Conservation (phyloP, 2,329 filamentous ascomycete species). For the Cytospora schulzeri region DNA sequence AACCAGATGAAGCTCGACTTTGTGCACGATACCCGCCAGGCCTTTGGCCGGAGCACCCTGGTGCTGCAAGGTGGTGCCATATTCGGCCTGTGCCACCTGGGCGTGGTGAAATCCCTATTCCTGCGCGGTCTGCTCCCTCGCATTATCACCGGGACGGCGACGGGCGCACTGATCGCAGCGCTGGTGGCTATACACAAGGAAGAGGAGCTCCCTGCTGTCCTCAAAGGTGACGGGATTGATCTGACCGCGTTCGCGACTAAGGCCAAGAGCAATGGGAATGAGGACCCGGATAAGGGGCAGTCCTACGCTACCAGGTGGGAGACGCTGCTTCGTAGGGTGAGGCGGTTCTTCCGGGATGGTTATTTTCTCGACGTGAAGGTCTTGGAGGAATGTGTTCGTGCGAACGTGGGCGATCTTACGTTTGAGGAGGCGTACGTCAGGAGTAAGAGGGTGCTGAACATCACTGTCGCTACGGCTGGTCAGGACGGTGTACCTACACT, state of each 20-base stretch:
- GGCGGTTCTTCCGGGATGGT: constrained; percentile 72
- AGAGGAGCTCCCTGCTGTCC: constrained; percentile 75
- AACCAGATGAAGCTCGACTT: constrained; percentile 70
- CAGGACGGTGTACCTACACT: constrained; percentile 78
- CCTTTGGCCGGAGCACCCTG: constrained; percentile 82
- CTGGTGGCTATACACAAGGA: constrained; percentile 86
- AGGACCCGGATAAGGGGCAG: constrained; percentile 36
- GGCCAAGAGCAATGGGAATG: constrained; percentile 32
- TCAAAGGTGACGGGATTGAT: constrained; percentile 80
- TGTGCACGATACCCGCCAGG: constrained; percentile 82
- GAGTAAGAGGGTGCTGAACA: constrained; percentile 87
- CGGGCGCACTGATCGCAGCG: constrained; percentile 85
- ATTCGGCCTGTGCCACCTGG: constrained; percentile 87
- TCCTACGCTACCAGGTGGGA: constrained; percentile 49
- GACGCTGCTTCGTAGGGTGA: constrained; percentile 67
- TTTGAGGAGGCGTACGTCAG: constrained; percentile 90
- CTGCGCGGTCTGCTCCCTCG: constrained; percentile 78
- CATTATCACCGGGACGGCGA: constrained; percentile 89
- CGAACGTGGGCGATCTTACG: constrained; percentile 85
- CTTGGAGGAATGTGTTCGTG: constrained; percentile 79
- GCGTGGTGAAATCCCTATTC: constrained; percentile 86
- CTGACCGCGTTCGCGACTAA: constrained; percentile 70
- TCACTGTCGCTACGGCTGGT: constrained; percentile 79
- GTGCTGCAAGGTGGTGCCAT: constrained; percentile 89
- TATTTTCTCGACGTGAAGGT: constrained; percentile 83